Evolutionary conservation across 1,139 yeast genomes (phyloP), one percentile per base, ranked within the genome.

Genomic region (Pichia sp.): DNA sequence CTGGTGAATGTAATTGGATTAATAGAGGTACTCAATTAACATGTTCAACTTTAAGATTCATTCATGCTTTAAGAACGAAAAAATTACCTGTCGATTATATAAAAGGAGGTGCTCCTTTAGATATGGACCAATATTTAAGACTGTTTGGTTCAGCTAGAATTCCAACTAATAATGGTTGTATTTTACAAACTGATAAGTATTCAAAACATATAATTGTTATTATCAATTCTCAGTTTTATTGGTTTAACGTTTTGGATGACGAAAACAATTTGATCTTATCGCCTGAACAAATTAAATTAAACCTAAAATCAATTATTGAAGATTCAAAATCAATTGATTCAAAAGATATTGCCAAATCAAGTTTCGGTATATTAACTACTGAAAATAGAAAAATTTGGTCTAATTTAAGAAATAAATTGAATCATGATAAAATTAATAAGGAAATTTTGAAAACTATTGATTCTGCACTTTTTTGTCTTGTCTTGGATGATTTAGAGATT

Each of bases 341-440:
- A 38, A 68, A 70, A 27, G 89, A 84, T 48, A 71, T 83, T 45
- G 91, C 93, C 24, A 80, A 79, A 61, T 79, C 87, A 13, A 84
- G 94, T 3, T 83, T 87, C 60, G 96, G 96, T 15, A 88, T 87
- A 5, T 72, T 87, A 52, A 87, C 96, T 16, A 85, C 95, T 1
- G 96, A 87, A 58, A 85, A 83, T 61, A 71, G 96, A 62, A 70
- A 91, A 48, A 70, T 81, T 38, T 87, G 96, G 96, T 88, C 95
- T 18, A 70, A 70, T 43, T 70, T 85, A 38, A 72, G 96, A 52
- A 75, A 71, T 38, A 62, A 63, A 35, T 60, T 76, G 38, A 65
- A 75, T 35, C 59, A 65, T 32, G 68, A 73, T 40, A 64, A 64
- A 37, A 72, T 65, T 42, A 87, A 87, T 60, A 69, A 68, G 54